Base-by-base conservation (phyloP, 345 rosid genomes). In the Heritiera fomes region DNA sequence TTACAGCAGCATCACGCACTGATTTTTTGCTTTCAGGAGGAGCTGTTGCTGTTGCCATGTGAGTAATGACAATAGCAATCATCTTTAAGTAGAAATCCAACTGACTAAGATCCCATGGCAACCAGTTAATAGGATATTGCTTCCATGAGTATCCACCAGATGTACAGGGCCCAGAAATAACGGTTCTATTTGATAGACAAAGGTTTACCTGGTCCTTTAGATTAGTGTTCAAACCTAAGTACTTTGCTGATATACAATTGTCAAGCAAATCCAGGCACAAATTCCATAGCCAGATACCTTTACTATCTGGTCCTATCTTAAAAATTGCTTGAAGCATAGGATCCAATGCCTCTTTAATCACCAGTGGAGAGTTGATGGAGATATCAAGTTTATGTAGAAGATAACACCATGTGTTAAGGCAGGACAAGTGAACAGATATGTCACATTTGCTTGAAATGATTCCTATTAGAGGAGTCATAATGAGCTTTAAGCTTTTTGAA, bases 341-440 rank as follows among this genome's bases (percentile, higher is more conserved):
- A 80, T 77, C 81, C 76, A 88, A 38, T 17, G 80, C 88, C 75
- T 86, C 43, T 64, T 83, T 79, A 69, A 76, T 75, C 65, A 87
- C 82, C 30, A 59, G 61, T 20, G 82, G 85, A 62, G 77, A 80
- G 71, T 85, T 88, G 76, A 86, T 5, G n/a, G 59, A 65, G 65
- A 62, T 75, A 80, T 81, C 89, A 62, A 90, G 88, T 83, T 86
- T 90, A 73, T 88, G 87, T 30, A 86, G 83, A 80, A 90, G 84
- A 84, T 85, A 86, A 80, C 77, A 83, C 90, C 94, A 90, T 23
- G 91, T 85, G 71, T 82, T 82, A 67, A 88, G 73, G 80, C 94
- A 87, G 75, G 88, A 80, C 18, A 80, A 83, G 82, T 78, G 84
- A 75, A 86, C 89, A 40, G 87, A 79, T 43, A 49, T 58, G 63